Base-by-base conservation (phyloP, 495 filamentous ascomycete genomes). In the Apiosordaria backusii region DNA sequence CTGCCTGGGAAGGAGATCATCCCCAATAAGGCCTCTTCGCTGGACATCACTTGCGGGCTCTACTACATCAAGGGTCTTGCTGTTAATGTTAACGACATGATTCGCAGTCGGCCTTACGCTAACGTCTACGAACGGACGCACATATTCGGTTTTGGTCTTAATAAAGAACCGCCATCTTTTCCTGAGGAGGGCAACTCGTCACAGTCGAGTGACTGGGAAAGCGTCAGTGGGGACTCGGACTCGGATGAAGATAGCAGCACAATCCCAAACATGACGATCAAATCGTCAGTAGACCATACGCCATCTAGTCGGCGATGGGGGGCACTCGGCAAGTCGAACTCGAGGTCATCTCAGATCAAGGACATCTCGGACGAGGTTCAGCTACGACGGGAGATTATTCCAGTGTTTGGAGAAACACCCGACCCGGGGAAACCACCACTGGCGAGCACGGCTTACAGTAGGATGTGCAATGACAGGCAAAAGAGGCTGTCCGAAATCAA, bases 31-130 rank as follows among this genome's bases (percentile, higher is more conserved):
- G 19, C 15, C 26, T 2, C 23, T 4, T 72, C 67, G 70, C 58
- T 73, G 53, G 71, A 74, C 50, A 72, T 53, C 7, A 75, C 73
- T 0, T 73, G 70, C 50, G 64, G 73, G 25, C 61, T 75, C 29
- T 74, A 61, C 63, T 72, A 73, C 62, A 61, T 76, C 63, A 68
- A 66, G 35, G 68, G 68, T 3, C 60, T 69, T n/a, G 66, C 71
- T 2, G 26, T 69, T 16, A 60, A 63, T 55, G 50, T 58, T 1
- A 58, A 66, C 4, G 50, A 2, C 18, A n/a, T 67, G 15, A 50
- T 72, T 10, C 22, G 58, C 24, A 35, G 60, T 4, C 64, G 67
- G 18, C 24, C 61, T n/a, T 29, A 50, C 22, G 2, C 22, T 21
- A 21, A 15, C 23, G 15, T 62, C 13, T 71, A 72, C 26, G 16